Conservation (phyloP, 352 stramenopile species). For the Phytophthora multivora region DNA sequence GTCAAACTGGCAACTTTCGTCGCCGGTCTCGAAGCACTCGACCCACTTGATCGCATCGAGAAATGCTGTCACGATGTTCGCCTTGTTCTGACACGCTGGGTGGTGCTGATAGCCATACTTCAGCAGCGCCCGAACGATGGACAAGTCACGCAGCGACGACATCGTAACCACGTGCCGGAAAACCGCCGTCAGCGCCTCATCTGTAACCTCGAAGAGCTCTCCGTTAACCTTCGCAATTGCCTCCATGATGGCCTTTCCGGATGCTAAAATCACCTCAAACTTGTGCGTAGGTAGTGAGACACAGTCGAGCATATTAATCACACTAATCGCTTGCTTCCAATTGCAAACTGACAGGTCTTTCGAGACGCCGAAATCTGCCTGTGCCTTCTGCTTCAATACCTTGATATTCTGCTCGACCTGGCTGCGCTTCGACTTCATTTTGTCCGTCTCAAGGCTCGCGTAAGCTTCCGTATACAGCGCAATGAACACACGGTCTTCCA, state of each 20-base stretch:
- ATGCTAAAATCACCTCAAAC: constrained; percentile 71
- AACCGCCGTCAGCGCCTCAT: constrained; percentile 62
- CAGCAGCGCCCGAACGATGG: constrained; percentile 54
- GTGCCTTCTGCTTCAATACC: constrained; percentile 54
- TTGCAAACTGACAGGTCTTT: constrained; percentile 65
- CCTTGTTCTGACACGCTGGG: constrained; percentile 75
- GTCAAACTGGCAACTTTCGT: constrained; percentile 45
- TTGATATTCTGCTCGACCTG: constrained; percentile 61
- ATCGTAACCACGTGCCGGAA: constrained; percentile 77
- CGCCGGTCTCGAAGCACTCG: constrained; percentile 53
- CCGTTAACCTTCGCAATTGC: constrained; percentile 62
- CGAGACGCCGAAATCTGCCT: constrained; percentile 69
- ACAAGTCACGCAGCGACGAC: constrained; percentile 63
- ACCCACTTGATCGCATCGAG: constrained; percentile 84
- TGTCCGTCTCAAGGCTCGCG: constrained; percentile 51
- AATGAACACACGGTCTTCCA: constrained; percentile 86
- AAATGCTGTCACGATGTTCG: constrained; percentile 60
- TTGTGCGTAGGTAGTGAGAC: constrained; percentile 85
- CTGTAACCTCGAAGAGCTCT: constrained; percentile 57
- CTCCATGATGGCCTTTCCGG: constrained; percentile 53
- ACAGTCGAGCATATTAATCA: constrained; percentile 74
- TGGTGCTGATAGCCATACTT: constrained; percentile 70
- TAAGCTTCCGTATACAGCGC: constrained; percentile 60
- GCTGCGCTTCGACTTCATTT: constrained; percentile 40
- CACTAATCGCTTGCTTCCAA: constrained; percentile 59